Conservation (phyloP, 495 filamentous ascomycete species). For the Rhypophila decipiens region DNA sequence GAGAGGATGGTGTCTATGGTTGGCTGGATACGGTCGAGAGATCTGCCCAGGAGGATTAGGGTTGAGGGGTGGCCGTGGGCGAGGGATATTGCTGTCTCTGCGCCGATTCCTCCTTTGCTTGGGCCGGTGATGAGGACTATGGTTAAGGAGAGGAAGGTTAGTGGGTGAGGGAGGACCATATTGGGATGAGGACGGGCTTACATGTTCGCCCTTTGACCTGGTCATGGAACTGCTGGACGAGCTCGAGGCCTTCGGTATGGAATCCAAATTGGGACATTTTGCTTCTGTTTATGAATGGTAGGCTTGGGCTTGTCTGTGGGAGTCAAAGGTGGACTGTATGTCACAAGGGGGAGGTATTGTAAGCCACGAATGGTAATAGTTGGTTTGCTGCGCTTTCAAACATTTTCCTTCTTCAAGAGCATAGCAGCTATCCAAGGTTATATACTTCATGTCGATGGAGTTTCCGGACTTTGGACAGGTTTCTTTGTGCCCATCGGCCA, state of each 20-base stretch:
- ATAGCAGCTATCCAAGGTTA: too few species aligned
- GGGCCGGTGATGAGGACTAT: slow-evolving; percentile 47
- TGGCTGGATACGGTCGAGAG: slow-evolving; percentile 29
- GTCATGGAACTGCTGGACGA: slow-evolving; percentile 31
- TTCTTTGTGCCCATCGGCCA: too few species aligned
- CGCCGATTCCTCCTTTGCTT: slow-evolving; percentile 40
- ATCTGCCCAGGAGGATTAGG: slow-evolving; percentile 39
- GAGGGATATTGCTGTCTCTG: slow-evolving; percentile 38
- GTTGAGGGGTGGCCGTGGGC: slow-evolving; percentile 33
- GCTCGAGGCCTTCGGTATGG: slow-evolving; percentile 26
- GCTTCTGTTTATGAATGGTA: neutral
- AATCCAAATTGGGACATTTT: slow-evolving; percentile 5
- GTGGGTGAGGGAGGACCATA: neutral
- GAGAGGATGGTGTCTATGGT: slow-evolving; percentile 34
- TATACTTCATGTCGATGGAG: too few species aligned
- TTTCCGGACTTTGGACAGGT: too few species aligned
- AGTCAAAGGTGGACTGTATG: too few species aligned
- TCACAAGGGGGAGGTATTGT: too few species aligned
- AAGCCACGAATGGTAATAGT: too few species aligned
- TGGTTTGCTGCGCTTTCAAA: too few species aligned
- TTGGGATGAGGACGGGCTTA: slow-evolving; percentile 11
- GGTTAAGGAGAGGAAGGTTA: neutral
- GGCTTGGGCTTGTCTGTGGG: too few species aligned
- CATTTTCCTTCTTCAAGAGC: too few species aligned
- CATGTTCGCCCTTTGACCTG: slow-evolving; percentile 33